Percentiles rank a stretch among this genome's conserved stretches.
These are phyloP conservation scores for Cladosporium velox DNA, from an alignment of 2,329 filamentous ascomycete species.

Conservation along the genomic window DNA sequence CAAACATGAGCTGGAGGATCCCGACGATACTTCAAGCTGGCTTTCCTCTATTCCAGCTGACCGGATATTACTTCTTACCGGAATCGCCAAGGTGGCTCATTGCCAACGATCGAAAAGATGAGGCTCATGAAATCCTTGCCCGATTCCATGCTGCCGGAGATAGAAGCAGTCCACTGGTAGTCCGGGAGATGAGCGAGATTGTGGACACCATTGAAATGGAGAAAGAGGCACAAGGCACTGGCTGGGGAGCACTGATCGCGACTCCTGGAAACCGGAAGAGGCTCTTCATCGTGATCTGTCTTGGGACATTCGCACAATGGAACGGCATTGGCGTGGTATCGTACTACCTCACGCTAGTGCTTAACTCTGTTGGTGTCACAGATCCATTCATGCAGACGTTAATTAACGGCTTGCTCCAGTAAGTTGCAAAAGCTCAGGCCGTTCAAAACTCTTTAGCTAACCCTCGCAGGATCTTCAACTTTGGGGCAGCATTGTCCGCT, in stretches of 20 bases:
- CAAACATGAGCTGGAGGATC: constrained; percentile 49
- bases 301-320: constrained; percentile 36
- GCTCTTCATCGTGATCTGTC: constrained; percentile 46
- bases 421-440: background rate
- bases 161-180: constrained; percentile 51
- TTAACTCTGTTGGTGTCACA: constrained; percentile 37
- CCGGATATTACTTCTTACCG: constrained; percentile 45
- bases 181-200: constrained; percentile 63
- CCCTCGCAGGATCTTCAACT: constrained; percentile 43
- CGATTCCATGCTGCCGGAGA: constrained; percentile 44
- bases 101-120: constrained; percentile 41
- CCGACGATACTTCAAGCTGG: constrained; percentile 50
- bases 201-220: constrained; percentile 51
- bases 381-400: constrained; percentile 32
- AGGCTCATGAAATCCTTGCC: constrained; percentile 60
- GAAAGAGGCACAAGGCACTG: constrained; percentile 8
- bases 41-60: constrained; percentile 58
- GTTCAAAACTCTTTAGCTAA: background rate
- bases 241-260: constrained; percentile 50
- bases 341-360: constrained; percentile 34
- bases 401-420: constrained; percentile 37
- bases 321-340: constrained; percentile 15
- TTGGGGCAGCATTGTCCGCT: constrained; percentile 42
- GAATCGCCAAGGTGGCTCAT: constrained; percentile 61
- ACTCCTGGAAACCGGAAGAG: constrained; percentile 55